Evolutionary conservation across 225 moss, liverwort and hornwort species (phyloP), one percentile per base, ranked within the genome.

Genomic region (Physcomitrellopsis africana): DNA sequence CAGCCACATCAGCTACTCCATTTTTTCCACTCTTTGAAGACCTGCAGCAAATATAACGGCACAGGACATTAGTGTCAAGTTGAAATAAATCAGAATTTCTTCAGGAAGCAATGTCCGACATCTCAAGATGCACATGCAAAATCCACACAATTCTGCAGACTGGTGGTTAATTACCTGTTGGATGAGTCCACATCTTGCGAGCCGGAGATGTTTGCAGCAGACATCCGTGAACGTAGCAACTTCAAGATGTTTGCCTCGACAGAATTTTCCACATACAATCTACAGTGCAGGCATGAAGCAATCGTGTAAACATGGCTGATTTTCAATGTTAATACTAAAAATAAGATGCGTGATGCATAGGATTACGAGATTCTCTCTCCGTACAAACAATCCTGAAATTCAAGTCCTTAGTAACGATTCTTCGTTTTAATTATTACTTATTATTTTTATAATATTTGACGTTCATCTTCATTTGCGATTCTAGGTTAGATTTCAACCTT

Each of bases 201-300:
- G 69, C 87, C 83, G 17, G 91, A 87, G 58, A 82, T 73, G 45
- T 73, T 87, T 52, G 69, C 74, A 29, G 87, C 72, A 72, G 86
- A 85, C 83, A 86, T 82, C 43, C 97, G 91, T 58, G 91, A 91
- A 67, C 97, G 91, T 12, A 97, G 84, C 45, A 97, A 85, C 83
- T 94, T 97, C 73, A 97, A 69, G 63, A 97, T 97, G 73, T 97
- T 97, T 22, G 97, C 97, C 82, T 97, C 97, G 46, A 97, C 97
- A 51, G 97, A 97, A 52, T 94, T 91, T 70, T 97, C 97, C 67
- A 97, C 94, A 44, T 89, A 97, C 32, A 97, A 81, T 80, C 97
- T 97, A 77, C 72, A 72, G 52, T 73, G 45, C 63, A 82, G 66
- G 60, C 49, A 68, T 5, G 46, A 58, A 75, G 46, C 46, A 20